Evolutionary conservation across 495 filamentous ascomycete species (phyloP), one percentile per base, ranked within the genome.

Genomic region (Astrothelium subdiscretum): DNA sequence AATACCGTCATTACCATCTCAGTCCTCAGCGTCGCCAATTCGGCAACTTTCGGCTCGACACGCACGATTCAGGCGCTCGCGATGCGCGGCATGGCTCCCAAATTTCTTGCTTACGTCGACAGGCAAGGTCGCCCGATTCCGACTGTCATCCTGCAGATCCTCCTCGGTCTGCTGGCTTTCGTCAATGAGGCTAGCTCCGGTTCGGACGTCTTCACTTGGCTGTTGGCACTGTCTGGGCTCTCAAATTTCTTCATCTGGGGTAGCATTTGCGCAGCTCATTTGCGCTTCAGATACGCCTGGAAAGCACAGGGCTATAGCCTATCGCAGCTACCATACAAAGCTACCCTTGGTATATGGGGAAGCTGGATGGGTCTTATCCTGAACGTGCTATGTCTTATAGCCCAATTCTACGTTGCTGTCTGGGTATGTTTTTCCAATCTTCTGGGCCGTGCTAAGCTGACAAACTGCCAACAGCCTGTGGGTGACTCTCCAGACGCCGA

Each of bases 211-310:
- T 83, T 83, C 70, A 69, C 72, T 65, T 92, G 88, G 87, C 80
- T 92, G 24, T 80, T 89, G 32, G 77, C 87, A 6, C 72, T 90
- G n/a, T 85, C 84, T 5, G 87, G 84, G 62, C 76, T 89, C 32
- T 77, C 80, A 31, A 75, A 79, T 71, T 80, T 91, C 70, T 89
- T 90, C 74, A 78, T 83, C 61, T 92, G 84, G 83, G 85, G 81
- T 22, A 83, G 81, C 57, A 86, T 90, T 71, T 85, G 83, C 73
- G 67, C 87, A 11, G 79, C 86, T 2, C 88, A 92, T 67, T 87
- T 92, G 69, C 84, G 87, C 38, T 89, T 90, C 81, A 82, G 88
- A 35, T 69, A 72, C n/a, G 87, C 78, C 12, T 91, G 87, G 86
- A 75, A 73, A 15, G 67, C 74, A 58, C 82, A 88, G 24, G 87